Evolutionary conservation across 2,329 filamentous ascomycete genomes (phyloP), one percentile per base, ranked within the genome.

Genomic region (Parafenestella ontariensis): DNA sequence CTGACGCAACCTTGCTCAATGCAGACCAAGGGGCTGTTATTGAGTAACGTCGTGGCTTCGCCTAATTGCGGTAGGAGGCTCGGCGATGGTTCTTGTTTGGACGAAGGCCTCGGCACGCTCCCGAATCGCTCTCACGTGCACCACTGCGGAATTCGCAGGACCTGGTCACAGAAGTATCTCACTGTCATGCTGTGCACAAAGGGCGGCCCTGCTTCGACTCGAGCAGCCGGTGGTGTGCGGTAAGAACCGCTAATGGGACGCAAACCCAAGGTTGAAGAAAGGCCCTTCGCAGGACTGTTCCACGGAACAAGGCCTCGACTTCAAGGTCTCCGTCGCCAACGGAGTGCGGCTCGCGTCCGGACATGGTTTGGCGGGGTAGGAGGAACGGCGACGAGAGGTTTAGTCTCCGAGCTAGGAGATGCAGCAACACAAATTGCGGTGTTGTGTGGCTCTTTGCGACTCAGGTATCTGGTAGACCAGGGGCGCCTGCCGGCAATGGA

Each of bases 71-170:
- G n/a, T 21, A 40, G 37, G 37, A 40, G 24, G 37, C 37, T 40
- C 37, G 37, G 37, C 47, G 58, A 42, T 57, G 37, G 31, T 34
- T 52, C 45, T 49, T 57, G 40, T 49, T 57, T 44, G 58, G 56
- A 49, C 23, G 48, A 13, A 13, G 36, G 42, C 24, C 52, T 64
- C 59, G 62, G 59, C 55, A 52, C 39, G 49, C 42, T 56, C 24
- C 61, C 61, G 61, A 48, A 49, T 46, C 44, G 44, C 40, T 52
- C 49, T 58, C 49, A 52, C 55, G 62, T 61, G 58, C 59, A 43
- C 61, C 56, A 26, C 29, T 43, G 18, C 33, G 29, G 49, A 49
- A 33, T 56, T 40, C 23, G 41, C 49, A 41, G 51, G 36, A 48
- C 20, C 17, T 50, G 49, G 37, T 49, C 47, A 59, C 53, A 26